Base-by-base conservation (phyloP, 257 asterid species). In the Capsicum chinense region DNA sequence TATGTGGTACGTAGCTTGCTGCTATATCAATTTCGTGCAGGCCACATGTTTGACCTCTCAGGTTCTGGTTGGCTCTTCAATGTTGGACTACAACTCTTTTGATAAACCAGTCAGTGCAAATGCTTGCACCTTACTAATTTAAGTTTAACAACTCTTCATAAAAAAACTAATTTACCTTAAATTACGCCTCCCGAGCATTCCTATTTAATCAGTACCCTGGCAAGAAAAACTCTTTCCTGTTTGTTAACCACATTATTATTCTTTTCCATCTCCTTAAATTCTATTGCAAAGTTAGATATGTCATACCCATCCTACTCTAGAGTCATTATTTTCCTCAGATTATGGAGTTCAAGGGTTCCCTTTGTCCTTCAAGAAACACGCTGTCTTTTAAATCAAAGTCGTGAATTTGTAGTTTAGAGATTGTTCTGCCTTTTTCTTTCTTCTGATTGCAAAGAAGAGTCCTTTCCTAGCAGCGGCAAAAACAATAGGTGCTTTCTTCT, bases 81-180 rank as follows among this genome's bases (percentile, higher is more conserved):
- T 35, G 9, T 70, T 9, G 16, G 16, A 71, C 79, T 17, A 35
- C 57, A 44, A 57, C 37, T 44, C 37, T n/a, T 39, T 44, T 71
- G 79, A 71, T 71, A 71, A 71, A 71, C 57, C 79, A 71, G 79
- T 56, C 58, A 42, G 79, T 71, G 79, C 58, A 71, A 9, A 37
- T 71, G 58, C 58, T 44, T 71, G 58, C 58, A 44, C 79, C 17
- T 47, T 71, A 71, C n/a, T 3, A 11, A 16, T 69, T 69, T 35
- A n/a, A 6, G 16, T 69, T 69, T 39, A 39, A 69, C 79, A 39
- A 2, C 8, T 69, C 56, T 39, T 42, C 7, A 2, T 39, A 26
- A 39, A 39, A 60, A 39, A 42, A 6, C 47, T 39, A 68, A 15
- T 69, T 68, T 52, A 68, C 78, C 76, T 8, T 16, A 69, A 71